Base-by-base conservation (phyloP, 768 basidiomycete genomes). In the Rhizopogon sp. region DNA sequence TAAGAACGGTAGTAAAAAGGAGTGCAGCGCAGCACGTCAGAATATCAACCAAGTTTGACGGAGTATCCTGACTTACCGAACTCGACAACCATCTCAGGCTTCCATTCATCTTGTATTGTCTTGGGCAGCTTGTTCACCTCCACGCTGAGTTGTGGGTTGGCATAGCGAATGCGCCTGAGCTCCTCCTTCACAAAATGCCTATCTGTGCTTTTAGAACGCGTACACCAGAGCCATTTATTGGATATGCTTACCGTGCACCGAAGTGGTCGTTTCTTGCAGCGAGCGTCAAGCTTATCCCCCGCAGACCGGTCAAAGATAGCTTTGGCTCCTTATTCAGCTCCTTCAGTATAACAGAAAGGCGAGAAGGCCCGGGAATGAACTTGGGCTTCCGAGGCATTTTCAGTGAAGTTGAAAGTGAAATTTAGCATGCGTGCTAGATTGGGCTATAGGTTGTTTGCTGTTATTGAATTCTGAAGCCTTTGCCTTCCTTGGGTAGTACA, bases 171-270 rank as follows among this genome's bases (percentile, higher is more conserved):
- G 31, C 87, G 77, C 1, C 87, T 88, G 0, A 93, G 71, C n/a
- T 88, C 78, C 40, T 92, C 83, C 64, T 87, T 88, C 39, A 87
- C 77, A 59, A 93, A 92, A 73, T 90, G 84, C 43, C 90, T 49
- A 37, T 7, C 20, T 49, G 11, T 37, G 35, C 16, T 13, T 49
- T 37, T 16, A 22, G 17, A 25, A 37, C 7, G 20, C 14, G 20
- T 90, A 55, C 46, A 16, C 14, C 7, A 47, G 20, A 50, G 22
- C 39, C 43, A 13, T 37, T 6, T 13, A 29, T 39, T 29, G 25
- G 29, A 56, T 25, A 35, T 22, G 37, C 81, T 60, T 53, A 88
- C 89, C 86, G 77, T 28, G 87, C 86, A 59, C 87, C 87, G 64
- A 84, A 87, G 66, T 90, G 85, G 67, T 87, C 84, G 63, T 88